Percentiles rank a stretch among this genome's conserved stretches.
These are phyloP conservation scores for Strobilomyces echinocephalus DNA, from an alignment of 768 basidiomycete genomes.

Conservation along the genomic window DNA sequence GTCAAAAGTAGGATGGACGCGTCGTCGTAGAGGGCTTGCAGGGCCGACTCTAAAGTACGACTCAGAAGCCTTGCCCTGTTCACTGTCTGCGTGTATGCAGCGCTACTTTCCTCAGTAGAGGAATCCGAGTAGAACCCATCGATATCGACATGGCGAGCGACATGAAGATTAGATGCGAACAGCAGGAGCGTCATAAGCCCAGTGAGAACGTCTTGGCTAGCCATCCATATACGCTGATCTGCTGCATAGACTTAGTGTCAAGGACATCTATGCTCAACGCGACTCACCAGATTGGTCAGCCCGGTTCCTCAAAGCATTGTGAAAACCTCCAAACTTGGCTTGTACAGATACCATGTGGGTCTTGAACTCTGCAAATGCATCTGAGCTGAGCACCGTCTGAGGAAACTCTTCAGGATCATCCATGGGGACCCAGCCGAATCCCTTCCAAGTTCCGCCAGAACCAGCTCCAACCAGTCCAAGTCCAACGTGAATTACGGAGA, in stretches of 20 bases:
- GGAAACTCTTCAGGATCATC: constrained; percentile 46
- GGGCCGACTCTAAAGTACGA: constrained; percentile 61
- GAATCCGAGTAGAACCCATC: constrained; percentile 61
- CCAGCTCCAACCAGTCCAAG: constrained; percentile 79
- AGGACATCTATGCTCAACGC: background rate
- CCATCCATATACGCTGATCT: constrained; percentile 29
- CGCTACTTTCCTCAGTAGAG: constrained; percentile 38
- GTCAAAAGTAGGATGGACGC: constrained; percentile 54
- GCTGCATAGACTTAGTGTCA: constrained; percentile 4
- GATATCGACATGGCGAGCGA: constrained; percentile 79
- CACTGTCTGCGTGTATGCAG: constrained; percentile 59
- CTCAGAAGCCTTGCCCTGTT: constrained; percentile 64
- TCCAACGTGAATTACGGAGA: constrained; percentile 61
- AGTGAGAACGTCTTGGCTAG: constrained; percentile 49
- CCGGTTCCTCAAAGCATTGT: constrained; percentile 21
- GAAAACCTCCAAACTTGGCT: constrained; percentile 39
- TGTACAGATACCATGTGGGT: constrained; percentile 45
- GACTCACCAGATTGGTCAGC: constrained; percentile 24
- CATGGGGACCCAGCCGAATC: constrained; percentile 73
- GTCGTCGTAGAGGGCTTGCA: constrained; percentile 76
- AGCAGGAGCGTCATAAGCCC: constrained; percentile 55
- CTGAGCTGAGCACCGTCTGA: constrained; percentile 43
- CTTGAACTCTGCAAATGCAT: constrained; percentile 52
- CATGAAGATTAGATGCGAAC: constrained; percentile 63
- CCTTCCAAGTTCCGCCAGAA: constrained; percentile 71